Conservation (phyloP, 2,329 filamentous ascomycete genomes). For the Fusarium sp. region DNA sequence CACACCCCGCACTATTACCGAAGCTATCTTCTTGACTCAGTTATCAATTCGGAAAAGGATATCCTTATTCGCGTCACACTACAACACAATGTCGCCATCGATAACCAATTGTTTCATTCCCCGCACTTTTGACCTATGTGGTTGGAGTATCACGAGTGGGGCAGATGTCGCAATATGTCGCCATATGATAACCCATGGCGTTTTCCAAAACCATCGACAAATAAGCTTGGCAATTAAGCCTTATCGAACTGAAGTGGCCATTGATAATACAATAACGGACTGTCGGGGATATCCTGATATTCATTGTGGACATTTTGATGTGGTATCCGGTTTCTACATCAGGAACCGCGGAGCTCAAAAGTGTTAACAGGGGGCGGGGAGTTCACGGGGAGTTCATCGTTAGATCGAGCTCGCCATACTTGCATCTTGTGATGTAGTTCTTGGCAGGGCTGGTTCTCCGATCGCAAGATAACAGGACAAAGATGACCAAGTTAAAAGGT, state of each 20-base stretch:
- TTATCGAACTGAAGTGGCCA: not conserved
- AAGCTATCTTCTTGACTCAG: not conserved
- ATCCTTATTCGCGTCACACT: not conserved
- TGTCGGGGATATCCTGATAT: too few relatives aligned
- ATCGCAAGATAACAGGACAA: not conserved
- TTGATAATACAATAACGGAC: too few relatives aligned
- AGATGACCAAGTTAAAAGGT: not conserved
- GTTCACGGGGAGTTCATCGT: not conserved
- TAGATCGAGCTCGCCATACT: not conserved
- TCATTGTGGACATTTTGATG: too few relatives aligned
- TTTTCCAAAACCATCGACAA: not conserved
- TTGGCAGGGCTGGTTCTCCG: too few relatives aligned
- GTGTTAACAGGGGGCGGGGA: fast-evolving
- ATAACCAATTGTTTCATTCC: not conserved
- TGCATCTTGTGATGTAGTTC: not conserved
- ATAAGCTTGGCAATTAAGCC: not conserved
- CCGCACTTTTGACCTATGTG: not conserved
- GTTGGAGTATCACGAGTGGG: not conserved
- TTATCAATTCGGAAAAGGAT: not conserved
- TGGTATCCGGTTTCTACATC: not conserved
- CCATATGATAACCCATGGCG: not conserved
- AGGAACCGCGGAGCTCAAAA: not conserved
- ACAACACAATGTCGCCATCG: not conserved
- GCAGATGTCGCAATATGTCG: conserved; percentile 4
- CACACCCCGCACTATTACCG: not conserved